Base-by-base conservation (phyloP, 1,139 yeast genomes). In the Zygosaccharomyces pseudobailii region DNA sequence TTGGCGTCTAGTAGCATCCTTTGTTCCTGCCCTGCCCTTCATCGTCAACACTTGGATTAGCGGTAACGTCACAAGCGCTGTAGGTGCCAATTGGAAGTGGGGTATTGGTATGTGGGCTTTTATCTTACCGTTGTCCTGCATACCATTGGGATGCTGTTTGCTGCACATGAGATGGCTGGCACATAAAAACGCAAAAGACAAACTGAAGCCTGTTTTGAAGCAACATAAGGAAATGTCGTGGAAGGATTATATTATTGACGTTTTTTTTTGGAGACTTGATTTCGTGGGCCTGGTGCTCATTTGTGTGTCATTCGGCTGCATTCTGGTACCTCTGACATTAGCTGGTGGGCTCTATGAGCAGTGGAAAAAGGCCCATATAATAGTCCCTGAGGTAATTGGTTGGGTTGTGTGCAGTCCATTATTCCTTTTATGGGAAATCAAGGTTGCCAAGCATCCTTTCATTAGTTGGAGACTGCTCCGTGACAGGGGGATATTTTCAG, bases 21-120 rank as follows among this genome's bases (percentile, higher is more conserved):
- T 82, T 55, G 68, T 80, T 38, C 87, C 87, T 3, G 83, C 86
- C 2, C 66, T 78, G 47, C 89, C 89, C 1, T 82, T 78, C 57
- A 76, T 84, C 52, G 80, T 84, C 60, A 84, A 82, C 62, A 80
- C 89, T 28, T 84, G 89, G 89, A 71, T 82, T 43, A 68, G 80
- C 25, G 88, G 87, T 55, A 68, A 79, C 56, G 69, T 83, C 42
- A 67, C 75, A n/a, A 53, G 56, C 2, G 67, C 61, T 19, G 57
- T 69, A 40, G 69, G 63, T 39, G 51, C 53, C 51, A 60, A 67
- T 28, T 82, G 90, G 90, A 71, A 74, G 43, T 83, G 80, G 76
- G 81, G 84, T 53, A 80, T 82, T 55, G 88, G 86, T 33, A 81
- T 83, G 75, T 84, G 85, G 84, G 87, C 87, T 3, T 78, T 81